A percentile compares a stretch with the other conserved stretches of the same genome.
phyloP scores from a whole-genome alignment of 2,329 filamentous ascomycete genomes.

The Cladosporium cucumerinum region DNA sequence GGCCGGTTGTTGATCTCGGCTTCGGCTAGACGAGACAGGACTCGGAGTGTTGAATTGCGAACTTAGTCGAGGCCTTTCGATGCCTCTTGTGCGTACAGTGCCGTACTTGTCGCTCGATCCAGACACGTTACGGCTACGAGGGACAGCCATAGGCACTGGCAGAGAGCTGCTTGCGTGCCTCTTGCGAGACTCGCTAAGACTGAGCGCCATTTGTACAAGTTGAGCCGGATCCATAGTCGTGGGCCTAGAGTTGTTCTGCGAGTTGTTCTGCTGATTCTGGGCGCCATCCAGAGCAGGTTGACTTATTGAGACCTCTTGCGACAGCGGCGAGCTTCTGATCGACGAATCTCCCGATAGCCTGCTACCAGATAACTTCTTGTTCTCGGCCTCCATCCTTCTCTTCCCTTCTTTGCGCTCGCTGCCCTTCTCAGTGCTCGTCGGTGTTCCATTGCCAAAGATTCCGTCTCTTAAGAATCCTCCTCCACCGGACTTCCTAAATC shows the following conservation, averaged over 20 bases:
- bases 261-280: neutral
- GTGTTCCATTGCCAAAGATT: slow-evolving; percentile 25
- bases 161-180: slow-evolving; percentile 58
- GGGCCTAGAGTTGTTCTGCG: slow-evolving; percentile 8
- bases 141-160: slow-evolving; percentile 42
- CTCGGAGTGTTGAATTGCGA: slow-evolving; percentile 4
- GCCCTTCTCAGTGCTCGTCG: slow-evolving; percentile 4
- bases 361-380: slow-evolving; percentile 17
- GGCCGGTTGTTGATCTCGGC: neutral
- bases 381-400: slow-evolving; percentile 22
- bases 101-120: slow-evolving; percentile 21
- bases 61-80: slow-evolving; percentile 3
- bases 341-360: slow-evolving; percentile 29
- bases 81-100: slow-evolving; percentile 30
- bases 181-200: slow-evolving; percentile 75
- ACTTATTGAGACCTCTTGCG: slow-evolving; percentile 23
- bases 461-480: slow-evolving; percentile 34
- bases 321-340: slow-evolving; percentile 28
- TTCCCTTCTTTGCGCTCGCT: slow-evolving; percentile 20
- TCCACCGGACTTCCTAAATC: slow-evolving; percentile 30
- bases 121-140: slow-evolving; percentile 9
- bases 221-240: slow-evolving; percentile 76
- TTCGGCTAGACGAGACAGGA: slow-evolving; percentile 2
- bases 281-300: slow-evolving; percentile 2
- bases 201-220: slow-evolving; percentile 89